These are phyloP conservation scores for Kondoa subrosea DNA, from an alignment of 768 basidiomycete species.

Conservation along the genomic window DNA sequence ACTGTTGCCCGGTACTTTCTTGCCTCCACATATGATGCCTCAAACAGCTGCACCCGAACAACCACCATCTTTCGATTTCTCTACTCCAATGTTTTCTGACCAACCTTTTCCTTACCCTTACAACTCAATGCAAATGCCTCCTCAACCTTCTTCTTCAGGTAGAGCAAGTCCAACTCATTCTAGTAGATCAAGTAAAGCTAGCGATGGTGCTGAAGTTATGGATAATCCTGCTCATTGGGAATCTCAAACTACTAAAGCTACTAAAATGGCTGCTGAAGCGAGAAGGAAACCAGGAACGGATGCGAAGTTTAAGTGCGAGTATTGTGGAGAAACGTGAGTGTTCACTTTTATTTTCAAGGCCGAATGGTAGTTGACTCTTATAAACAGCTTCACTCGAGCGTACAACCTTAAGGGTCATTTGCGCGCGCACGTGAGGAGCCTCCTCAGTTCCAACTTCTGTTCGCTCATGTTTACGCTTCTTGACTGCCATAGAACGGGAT, in stretches of 20 bases:
- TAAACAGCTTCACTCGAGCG: conserved; percentile 10
- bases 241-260: conserved; percentile 19
- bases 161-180: background rate
- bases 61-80: background rate
- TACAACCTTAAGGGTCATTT: conserved; percentile 21
- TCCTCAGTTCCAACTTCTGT: too few species aligned
- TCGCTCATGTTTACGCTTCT: too few species aligned
- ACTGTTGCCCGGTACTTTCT: background rate
- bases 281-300: conserved; percentile 16
- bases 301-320: conserved; percentile 20
- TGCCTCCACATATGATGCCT: too few species aligned
- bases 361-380: background rate
- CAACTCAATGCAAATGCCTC: background rate
- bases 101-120: background rate
- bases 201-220: background rate
- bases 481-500: too few species aligned
- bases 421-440: too few species aligned
- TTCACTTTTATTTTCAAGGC: background rate
- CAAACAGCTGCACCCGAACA: too few species aligned
- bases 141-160: background rate
- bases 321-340: conserved; percentile 18
- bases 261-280: conserved; percentile 17
- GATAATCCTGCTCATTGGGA: conserved; percentile 7
- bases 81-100: background rate
- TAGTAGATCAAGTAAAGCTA: background rate